Conservation (phyloP, 495 filamentous ascomycete species). For the Xylaria telfairii region DNA sequence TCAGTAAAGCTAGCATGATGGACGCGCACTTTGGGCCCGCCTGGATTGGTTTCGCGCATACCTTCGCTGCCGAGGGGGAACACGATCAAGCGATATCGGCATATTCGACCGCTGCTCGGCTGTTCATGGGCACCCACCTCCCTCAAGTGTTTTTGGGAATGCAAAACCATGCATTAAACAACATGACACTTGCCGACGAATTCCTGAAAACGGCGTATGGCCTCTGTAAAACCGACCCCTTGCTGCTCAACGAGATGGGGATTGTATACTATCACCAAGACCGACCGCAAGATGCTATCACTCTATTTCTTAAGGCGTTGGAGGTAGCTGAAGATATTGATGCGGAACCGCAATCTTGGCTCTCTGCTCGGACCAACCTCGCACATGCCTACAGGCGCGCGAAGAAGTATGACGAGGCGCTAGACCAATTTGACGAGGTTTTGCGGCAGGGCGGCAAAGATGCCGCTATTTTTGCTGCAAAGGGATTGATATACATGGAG, state of each 20-base stretch:
- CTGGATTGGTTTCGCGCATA: conserved; percentile 99
- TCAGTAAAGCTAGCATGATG: conserved; percentile 95
- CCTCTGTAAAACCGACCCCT: conserved; percentile 78
- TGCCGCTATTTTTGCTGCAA: conserved; percentile 71
- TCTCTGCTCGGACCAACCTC: conserved; percentile 85
- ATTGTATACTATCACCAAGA: conserved; percentile 94
- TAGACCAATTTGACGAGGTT: conserved; percentile 82
- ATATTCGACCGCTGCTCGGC: conserved; percentile 91
- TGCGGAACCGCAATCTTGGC: conserved; percentile 81
- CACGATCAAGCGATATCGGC: conserved; percentile 98
- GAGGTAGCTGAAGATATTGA: conserved; percentile 78
- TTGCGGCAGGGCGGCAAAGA: conserved; percentile 77
- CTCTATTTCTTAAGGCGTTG: conserved; percentile 76
- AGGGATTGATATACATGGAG: conserved; percentile 77
- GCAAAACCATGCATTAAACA: conserved; percentile 95
- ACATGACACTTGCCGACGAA: conserved; percentile 94
- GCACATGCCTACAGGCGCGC: conserved; percentile 83
- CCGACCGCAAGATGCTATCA: conserved; percentile 71
- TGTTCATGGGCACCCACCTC: conserved; percentile 97
- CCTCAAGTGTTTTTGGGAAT: conserved; percentile 97
- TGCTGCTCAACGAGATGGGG: conserved; percentile 94
- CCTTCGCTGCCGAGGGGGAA: conserved; percentile 99
- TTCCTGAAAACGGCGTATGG: conserved; percentile 87
- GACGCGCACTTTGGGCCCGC: conserved; percentile 97
- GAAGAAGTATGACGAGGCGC: conserved; percentile 70